Base-by-base conservation (phyloP, 495 filamentous ascomycete genomes). In the Massariosphaeria phaeospora region DNA sequence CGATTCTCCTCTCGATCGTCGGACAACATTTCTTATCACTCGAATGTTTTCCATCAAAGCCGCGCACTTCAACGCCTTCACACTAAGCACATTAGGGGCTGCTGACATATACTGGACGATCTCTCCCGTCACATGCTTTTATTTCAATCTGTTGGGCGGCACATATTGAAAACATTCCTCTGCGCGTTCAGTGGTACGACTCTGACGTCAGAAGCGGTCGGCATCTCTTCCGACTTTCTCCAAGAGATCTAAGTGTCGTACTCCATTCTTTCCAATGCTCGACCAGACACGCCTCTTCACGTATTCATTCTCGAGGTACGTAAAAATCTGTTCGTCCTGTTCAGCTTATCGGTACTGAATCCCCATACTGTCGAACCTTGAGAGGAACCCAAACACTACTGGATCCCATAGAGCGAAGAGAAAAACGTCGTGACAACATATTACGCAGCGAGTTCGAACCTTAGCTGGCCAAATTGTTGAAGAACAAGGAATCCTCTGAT, bases 191-290 rank as follows among this genome's bases (percentile, higher is more conserved):
- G 31, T n/a, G 54, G 36, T 2, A 57, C 31, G 10, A 50, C 47
- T 11, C 13, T 49, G 18, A 44, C 47, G 3, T 57, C 54, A 21
- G 12, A 31, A 10, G 29, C 46, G n/a, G 45, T 50, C 5, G 54
- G 54, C 21, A 51, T 57, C 11, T 36, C 54, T 1, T 13, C 54
- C 3, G 54, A 49, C 27, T 46, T 57, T 10, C 38, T 46, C 2
- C 47, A 52, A 26, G 55, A 58, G 23, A 52, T 58, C n/a, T 15
- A 52, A 20, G 55, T 52, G 23, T 52, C 55, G 9, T 58, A 58
- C 25, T 20, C 39, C 18, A 58, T 58, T 20, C 48, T 58, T 10
- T 58, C 48, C 40, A 58, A 58, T 27, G 47, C 55, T 1, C 52
- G 55, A 48, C 48, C 55, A 1, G 41, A 46, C 10, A 3, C n/a